Percentiles rank a stretch among this genome's conserved stretches.
Evolutionary conservation across 2,329 filamentous ascomycete species (phyloP).

Genomic region (Didymella keratinophila): DNA sequence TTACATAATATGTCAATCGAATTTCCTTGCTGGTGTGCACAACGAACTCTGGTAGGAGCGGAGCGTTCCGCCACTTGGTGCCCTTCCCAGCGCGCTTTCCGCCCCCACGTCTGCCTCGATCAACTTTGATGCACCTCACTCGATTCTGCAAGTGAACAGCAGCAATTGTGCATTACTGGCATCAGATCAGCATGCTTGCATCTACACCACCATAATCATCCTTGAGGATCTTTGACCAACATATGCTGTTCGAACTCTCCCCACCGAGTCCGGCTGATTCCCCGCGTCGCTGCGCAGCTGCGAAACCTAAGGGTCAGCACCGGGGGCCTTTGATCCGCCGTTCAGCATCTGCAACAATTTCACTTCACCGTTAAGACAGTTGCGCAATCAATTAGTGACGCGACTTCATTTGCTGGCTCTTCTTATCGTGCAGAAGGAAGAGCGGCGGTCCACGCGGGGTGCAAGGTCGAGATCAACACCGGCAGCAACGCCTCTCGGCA

Average conservation of each 20-base stretch:
- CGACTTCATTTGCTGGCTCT: not conserved
- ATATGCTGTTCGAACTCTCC: not conserved
- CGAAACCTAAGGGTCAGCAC: slow-evolving; percentile 2
- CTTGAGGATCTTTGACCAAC: not conserved
- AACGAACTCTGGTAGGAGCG: not conserved
- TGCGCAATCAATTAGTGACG: not conserved
- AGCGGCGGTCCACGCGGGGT: not conserved
- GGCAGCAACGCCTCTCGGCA: not conserved
- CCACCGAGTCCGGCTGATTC: slow-evolving; percentile 15
- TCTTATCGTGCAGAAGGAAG: not conserved
- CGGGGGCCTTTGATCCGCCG: not conserved
- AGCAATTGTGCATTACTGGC: not conserved
- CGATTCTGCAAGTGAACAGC: not conserved
- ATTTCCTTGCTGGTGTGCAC: not conserved
- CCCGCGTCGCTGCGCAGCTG: slow-evolving; percentile 3
- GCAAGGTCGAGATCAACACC: slow-evolving; percentile 4
- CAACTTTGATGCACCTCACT: not conserved
- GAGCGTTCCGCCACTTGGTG: not conserved
- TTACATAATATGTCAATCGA: not conserved
- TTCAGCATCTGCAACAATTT: not conserved
- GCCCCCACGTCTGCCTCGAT: not conserved
- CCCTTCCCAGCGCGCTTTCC: not conserved
- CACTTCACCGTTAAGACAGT: not conserved
- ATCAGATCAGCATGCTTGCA: not conserved
- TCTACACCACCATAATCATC: not conserved